Evolutionary conservation across 2,329 filamentous ascomycete species (phyloP).

Genomic region (Nothopassalora personata): DNA sequence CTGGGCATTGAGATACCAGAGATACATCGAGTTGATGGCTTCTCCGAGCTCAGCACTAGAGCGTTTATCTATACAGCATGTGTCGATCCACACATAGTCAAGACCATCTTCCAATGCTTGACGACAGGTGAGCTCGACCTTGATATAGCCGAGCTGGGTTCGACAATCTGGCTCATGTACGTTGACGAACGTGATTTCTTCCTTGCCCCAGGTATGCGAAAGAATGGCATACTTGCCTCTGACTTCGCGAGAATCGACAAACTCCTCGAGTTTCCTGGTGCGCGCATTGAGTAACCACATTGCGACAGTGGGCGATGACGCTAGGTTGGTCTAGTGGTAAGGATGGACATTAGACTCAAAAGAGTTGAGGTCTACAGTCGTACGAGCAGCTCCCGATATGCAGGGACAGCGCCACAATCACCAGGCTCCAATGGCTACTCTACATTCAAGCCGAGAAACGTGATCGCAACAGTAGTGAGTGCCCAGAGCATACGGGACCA

Average conservation of each 20-base stretch:
- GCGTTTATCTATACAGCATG: conserved; percentile 23
- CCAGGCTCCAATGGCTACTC: too few relatives aligned
- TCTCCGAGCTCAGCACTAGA: conserved; percentile 18
- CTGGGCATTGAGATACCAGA: conserved; percentile 31
- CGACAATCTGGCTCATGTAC: background rate
- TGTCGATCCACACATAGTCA: conserved; percentile 13
- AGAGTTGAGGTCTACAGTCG: too few relatives aligned
- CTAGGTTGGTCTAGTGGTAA: too few relatives aligned
- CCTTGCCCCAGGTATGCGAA: conserved; percentile 10
- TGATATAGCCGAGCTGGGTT: background rate
- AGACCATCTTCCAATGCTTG: conserved; percentile 5
- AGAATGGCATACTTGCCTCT: conserved; percentile 9
- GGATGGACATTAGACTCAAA: too few relatives aligned
- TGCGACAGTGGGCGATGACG: background rate
- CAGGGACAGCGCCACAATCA: too few relatives aligned
- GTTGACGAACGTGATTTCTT: conserved; percentile 7
- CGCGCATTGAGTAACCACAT: conserved; percentile 9
- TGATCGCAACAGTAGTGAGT: too few relatives aligned
- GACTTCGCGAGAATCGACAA: background rate
- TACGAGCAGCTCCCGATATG: too few relatives aligned
- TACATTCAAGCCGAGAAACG: too few relatives aligned
- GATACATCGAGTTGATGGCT: conserved; percentile 23
- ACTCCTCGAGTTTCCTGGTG: background rate
- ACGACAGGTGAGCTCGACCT: conserved; percentile 4
- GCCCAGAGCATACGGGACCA: too few relatives aligned